Base-by-base conservation (phyloP, 2,329 filamentous ascomycete species). In the Monilinia laxa region DNA sequence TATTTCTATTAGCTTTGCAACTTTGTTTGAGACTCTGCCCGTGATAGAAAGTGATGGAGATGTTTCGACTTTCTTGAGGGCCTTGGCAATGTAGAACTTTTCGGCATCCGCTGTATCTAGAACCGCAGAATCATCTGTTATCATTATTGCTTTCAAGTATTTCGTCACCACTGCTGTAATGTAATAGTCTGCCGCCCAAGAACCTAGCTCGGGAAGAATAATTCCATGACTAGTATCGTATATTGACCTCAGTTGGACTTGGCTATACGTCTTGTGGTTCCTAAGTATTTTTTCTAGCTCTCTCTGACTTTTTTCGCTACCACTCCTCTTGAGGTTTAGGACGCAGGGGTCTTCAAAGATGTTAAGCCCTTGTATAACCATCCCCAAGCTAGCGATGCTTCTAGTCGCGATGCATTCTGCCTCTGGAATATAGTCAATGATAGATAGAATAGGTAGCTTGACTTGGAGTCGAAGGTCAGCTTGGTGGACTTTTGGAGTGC, bases 111-210 rank as follows among this genome's bases (percentile, higher is more conserved):
- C 49, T 4, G 78, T 75, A 3, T 79, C 77, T 79, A 81, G 83
- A 0, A 76, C 75, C 28, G 80, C 76, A n/a, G 80, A 73, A 16
- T 74, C 67, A 66, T 78, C 73, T 14, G 71, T 69, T 28, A 72
- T 69, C 7, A 56, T n/a, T 74, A 80, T 2, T 82, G 83, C 3
- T 76, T 77, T 62, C 1, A 82, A 80, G 69, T 89, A 83, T 1
- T 77, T 77, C n/a, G 80, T 74, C 20, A 81, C 75, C 52, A 77
- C 69, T 38, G 76, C 68, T 65, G 78, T 74, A 12, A 93, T 84
- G 73, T 88, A 93, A 60, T 83, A 84, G 59, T 93, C 87, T 0
- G 84, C 83, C 1, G 89, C 89, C 88, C 89, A 93, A 1, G 80
- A 70, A 0, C 91, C 91, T 4, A 93, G 80, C 56, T 90, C 83